Evolutionary conservation across 2,329 filamentous ascomycete genomes (phyloP), one percentile per base, ranked within the genome.

Genomic region (Penicillium thymicola): DNA sequence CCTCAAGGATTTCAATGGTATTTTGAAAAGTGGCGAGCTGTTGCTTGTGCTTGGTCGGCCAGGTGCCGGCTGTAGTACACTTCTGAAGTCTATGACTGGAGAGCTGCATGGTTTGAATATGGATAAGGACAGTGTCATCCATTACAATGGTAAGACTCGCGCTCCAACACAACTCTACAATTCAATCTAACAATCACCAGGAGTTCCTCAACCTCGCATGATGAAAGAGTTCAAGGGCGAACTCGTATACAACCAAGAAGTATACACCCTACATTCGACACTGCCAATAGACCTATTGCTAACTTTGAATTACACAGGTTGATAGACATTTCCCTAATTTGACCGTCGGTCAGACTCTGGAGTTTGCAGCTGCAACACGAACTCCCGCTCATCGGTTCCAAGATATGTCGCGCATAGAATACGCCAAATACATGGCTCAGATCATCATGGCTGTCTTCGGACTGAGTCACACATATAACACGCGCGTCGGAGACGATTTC

Each of bases 11-110:
- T 87, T 88, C 57, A 79, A 88, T 60, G 86, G 86, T 0, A 54
- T 87, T 0, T 63, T 89, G 11, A 74, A 75, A 23, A 75, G 73
- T 46, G 80, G 80, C 32, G 80, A 82, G 68, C 75, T 82, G 66
- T 69, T 82, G 52, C 70, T 82, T 13, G 80, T 82, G 0, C 72
- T 82, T 0, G 80, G 80, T 2, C 75, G 72, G 13, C 75, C 75
- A 2, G 75, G 76, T 14, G 66, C 70, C 10, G 75, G 75, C 47
- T 95, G 90, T 74, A 90, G 88, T 40, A 94, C 90, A 2, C 85
- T 94, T 59, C 79, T 95, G 57, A 94, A 94, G 79, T 89, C 89
- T 0, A 82, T 94, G 62, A 84, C 89, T 11, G 90, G 90, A 60
- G 89, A 94, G 74, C 89, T 88, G 27, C 87, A 92, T 63, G 90